Percentiles rank a stretch among this genome's conserved stretches.
Conservation (phyloP, 768 basidiomycete species). For the Kwoniella bestiolae region DNA sequence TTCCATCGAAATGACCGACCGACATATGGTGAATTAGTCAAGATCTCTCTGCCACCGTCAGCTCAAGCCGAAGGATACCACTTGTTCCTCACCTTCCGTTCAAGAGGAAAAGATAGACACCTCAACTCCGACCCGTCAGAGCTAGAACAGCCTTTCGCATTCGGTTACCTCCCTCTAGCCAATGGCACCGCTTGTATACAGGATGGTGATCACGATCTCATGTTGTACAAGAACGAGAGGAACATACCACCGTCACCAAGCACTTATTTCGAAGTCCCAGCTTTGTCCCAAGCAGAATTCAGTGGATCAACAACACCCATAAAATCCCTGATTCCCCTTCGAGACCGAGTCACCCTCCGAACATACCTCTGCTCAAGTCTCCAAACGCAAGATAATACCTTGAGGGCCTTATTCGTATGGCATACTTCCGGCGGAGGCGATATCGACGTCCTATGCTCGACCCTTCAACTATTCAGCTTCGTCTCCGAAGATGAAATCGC, state of each 20-base stretch:
- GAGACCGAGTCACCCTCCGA: conserved; percentile 79
- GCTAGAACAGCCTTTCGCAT: conserved; percentile 81
- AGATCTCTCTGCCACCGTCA: conserved; percentile 71
- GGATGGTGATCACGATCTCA: conserved; percentile 83
- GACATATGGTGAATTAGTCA: conserved; percentile 90
- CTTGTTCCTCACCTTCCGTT: conserved; percentile 90
- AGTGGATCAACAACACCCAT: conserved; percentile 65
- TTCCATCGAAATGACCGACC: conserved; percentile 86
- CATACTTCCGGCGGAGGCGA: conserved; percentile 62
- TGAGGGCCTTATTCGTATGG: conserved; percentile 71
- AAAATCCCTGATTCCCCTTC: conserved; percentile 60
- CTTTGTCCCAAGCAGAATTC: conserved; percentile 60
- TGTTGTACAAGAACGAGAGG: conserved; percentile 83
- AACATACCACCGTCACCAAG: conserved; percentile 67
- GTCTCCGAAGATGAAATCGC: conserved; percentile 94
- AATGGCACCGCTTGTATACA: conserved; percentile 78
- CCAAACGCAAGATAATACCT: conserved; percentile 85
- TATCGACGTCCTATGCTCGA: conserved; percentile 68
- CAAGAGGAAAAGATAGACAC: conserved; percentile 59
- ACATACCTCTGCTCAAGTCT: conserved; percentile 90
- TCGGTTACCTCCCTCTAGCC: conserved; percentile 87
- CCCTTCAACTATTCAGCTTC: conserved; percentile 83
- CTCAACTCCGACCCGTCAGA: conserved; percentile 56
- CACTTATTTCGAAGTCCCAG: conserved; percentile 72
- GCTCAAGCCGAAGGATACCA: conserved; percentile 72